Base-by-base conservation (phyloP, 768 basidiomycete genomes). In the Amanita rimosa region DNA sequence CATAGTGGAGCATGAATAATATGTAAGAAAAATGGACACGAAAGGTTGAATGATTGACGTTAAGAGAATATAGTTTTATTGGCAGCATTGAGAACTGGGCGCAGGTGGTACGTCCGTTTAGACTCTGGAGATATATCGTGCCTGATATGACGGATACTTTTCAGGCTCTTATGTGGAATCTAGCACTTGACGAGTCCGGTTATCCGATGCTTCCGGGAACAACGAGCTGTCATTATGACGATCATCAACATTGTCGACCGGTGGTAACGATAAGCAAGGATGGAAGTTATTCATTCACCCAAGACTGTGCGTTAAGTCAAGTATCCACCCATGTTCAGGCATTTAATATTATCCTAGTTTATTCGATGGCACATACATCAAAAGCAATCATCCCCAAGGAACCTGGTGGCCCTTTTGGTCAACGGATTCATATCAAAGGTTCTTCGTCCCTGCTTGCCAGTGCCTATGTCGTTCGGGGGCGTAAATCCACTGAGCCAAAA, bases 381-480 rank as follows among this genome's bases (percentile, higher is more conserved):
- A 84, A 84, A 60, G 85, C 83, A 2, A 73, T 82, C 48, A 67
- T 83, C 17, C 85, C 85, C 0, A 76, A 78, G 44, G 85, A 88
- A 44, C 55, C 57, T 0, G 78, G 76, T 1, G 85, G 85, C 1
- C 80, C 83, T 1, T 86, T 70, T 57, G 85, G 78, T 14, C 69
- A 83, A 55, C 74, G 85, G 11, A 78, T 87, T 39, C 3, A 77
- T 81, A 75, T 87, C 1, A 71, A 71, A 5, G 85, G 85, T 1
- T 62, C 55, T 6, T 64, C 76, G 13, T 66, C 57, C 0, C 70
- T 87, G 3, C 60, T 69, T 14, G 85, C 82, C 1, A 70, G 73
- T 5, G 84, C 83, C 4, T 88, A 74, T 48, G 76, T 81, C 8
- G 85, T 84, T 0, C 63, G 64, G 0, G 70, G 85, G 7, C 68